These are phyloP conservation scores for Chrysoporthe austroafricana DNA, from an alignment of 2,329 filamentous ascomycete genomes.

Conservation along the genomic window DNA sequence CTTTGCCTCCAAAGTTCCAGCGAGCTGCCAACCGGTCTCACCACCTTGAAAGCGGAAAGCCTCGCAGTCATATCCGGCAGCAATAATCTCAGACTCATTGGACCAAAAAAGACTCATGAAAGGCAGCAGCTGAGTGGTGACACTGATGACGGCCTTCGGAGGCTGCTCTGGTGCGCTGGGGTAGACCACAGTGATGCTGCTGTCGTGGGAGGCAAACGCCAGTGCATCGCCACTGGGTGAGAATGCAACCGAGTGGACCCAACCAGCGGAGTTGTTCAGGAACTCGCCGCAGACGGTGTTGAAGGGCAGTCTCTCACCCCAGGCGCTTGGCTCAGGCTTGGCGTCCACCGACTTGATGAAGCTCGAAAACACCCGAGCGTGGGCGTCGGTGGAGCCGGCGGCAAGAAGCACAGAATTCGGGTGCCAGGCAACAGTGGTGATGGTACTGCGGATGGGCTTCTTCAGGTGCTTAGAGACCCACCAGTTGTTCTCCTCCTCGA, in stretches of 20 bases:
- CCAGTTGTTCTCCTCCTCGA: conserved; percentile 99
- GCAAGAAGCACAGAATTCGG: conserved; percentile 95
- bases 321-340: conserved; percentile 82
- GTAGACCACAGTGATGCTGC: conserved; percentile 95
- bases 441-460: conserved; percentile 97
- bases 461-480: conserved; percentile 99
- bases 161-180: conserved; percentile 89
- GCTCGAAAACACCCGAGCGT: conserved; percentile 90
- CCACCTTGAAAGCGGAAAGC: conserved; percentile 86
- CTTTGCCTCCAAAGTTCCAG: conserved; percentile 79
- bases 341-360: conserved; percentile 96
- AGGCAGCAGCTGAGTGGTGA: conserved; percentile 87
- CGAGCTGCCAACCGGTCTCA: conserved; percentile 80
- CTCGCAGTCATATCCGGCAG: conserved; percentile 88
- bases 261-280: conserved; percentile 93
- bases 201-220: conserved; percentile 93
- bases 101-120: conserved; percentile 95
- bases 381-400: conserved; percentile 94
- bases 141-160: conserved; percentile 84
- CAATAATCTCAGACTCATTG: conserved; percentile 88
- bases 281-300: conserved; percentile 98
- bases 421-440: conserved; percentile 94
- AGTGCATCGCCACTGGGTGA: conserved; percentile 91
- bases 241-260: conserved; percentile 93
- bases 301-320: conserved; percentile 95